phyloP scores from a whole-genome alignment of 768 basidiomycete genomes.

The Neoboletus brunneissimus region DNA sequence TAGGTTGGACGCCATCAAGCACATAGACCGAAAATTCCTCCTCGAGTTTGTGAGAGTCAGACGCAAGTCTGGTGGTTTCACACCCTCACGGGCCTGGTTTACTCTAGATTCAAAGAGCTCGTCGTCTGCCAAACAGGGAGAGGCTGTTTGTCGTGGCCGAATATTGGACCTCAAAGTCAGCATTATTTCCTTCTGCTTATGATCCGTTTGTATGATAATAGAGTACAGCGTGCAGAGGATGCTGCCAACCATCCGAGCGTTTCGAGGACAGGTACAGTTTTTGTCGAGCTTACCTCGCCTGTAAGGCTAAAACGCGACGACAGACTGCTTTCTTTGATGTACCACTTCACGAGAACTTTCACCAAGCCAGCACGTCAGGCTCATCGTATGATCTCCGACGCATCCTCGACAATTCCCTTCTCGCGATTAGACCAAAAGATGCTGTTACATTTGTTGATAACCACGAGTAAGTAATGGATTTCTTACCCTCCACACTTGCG shows the following conservation, averaged over 20 bases:
- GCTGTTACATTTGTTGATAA: constrained; percentile 92
- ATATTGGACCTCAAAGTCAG: constrained; percentile 77
- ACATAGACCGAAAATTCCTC: constrained; percentile 73
- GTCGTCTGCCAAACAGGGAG: constrained; percentile 41
- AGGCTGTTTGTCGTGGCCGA: constrained; percentile 72
- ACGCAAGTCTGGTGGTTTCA: background rate
- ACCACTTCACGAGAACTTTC: constrained; percentile 82
- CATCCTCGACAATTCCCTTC: constrained; percentile 68
- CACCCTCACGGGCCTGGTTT: background rate
- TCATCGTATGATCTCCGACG: constrained; percentile 71
- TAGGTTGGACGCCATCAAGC: constrained; percentile 89
- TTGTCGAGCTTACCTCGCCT: background rate
- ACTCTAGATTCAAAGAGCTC: constrained; percentile 51
- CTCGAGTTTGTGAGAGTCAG: constrained; percentile 55
- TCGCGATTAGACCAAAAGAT: constrained; percentile 66
- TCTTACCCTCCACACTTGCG: background rate
- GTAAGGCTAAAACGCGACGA: background rate
- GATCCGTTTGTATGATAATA: background rate
- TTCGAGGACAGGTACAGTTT: constrained; percentile 59
- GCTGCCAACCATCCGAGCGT: constrained; percentile 55
- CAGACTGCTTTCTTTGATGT: constrained; percentile 91
- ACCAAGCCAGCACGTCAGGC: constrained; percentile 67
- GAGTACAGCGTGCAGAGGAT: constrained; percentile 45
- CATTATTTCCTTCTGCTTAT: background rate
- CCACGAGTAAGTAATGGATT: constrained; percentile 62